Evolutionary conservation across 441 rosid genomes (phyloP).

Genomic region (Populus hybrid): DNA sequence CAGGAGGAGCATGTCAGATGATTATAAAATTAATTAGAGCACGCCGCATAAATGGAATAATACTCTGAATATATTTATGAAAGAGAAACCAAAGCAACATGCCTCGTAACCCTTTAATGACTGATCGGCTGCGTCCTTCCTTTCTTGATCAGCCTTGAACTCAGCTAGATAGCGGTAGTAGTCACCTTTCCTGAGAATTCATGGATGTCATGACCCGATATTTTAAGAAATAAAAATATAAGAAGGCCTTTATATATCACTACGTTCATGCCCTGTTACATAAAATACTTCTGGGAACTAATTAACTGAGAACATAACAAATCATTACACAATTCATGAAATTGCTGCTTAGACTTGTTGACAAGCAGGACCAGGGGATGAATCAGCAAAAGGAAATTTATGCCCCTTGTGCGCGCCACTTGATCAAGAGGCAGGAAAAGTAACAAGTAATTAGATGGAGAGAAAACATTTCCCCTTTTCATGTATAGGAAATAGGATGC

Average conservation of each 20-base stretch:
- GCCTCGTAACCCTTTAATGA: conserved; percentile 95
- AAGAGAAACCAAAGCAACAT: conserved; percentile 10
- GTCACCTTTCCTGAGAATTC: conserved; percentile 84
- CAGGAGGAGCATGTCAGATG: neutral
- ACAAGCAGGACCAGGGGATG: neutral
- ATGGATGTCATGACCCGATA: neutral
- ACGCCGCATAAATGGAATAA: too few relatives aligned
- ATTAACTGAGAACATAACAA: neutral
- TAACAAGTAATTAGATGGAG: neutral
- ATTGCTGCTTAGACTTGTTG: neutral
- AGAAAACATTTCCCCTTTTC: neutral
- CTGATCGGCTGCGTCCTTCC: conserved; percentile 94
- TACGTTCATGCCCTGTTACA: neutral
- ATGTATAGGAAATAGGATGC: neutral
- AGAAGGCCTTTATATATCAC: neutral
- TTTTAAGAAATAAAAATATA: neutral
- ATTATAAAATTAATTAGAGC: neutral
- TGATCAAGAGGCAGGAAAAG: neutral
- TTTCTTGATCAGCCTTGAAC: conserved; percentile 88
- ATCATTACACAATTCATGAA: neutral
- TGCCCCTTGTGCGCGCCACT: neutral
- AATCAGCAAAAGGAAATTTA: neutral
- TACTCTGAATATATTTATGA: neutral
- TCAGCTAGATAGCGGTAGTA: conserved; percentile 94
- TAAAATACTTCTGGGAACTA: neutral